Conservation (phyloP, 2,329 filamentous ascomycete species). For the Fusarium poae region DNA sequence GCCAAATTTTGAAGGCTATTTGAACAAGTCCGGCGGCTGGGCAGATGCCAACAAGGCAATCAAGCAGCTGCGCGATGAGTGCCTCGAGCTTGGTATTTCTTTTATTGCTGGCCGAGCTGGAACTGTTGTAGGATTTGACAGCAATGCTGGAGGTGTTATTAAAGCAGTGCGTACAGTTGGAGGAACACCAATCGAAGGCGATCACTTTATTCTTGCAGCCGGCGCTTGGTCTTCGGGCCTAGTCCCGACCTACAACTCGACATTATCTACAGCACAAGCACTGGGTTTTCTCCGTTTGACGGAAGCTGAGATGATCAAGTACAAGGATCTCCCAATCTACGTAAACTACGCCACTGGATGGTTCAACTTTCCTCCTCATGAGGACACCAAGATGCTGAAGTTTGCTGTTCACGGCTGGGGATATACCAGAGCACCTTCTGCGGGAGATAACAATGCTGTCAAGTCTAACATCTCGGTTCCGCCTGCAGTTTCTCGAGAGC, state of each 20-base stretch:
- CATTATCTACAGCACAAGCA: constrained; percentile 32
- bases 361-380: constrained; percentile 44
- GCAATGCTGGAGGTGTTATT: neutral
- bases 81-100: constrained; percentile 30
- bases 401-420: constrained; percentile 41
- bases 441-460: constrained; percentile 5
- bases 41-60: constrained; percentile 39
- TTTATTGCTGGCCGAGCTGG: constrained; percentile 33
- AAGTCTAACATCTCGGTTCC: constrained; percentile 21
- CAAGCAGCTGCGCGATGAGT: constrained; percentile 32
- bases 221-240: constrained; percentile 31
- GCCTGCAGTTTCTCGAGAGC: constrained; percentile 9
- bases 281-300: constrained; percentile 35
- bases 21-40: constrained; percentile 34
- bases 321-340: constrained; percentile 37
- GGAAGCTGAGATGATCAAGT: constrained; percentile 30
- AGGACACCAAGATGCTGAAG: constrained; percentile 37
- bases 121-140: constrained; percentile 25
- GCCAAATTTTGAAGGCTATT: constrained; percentile 32
- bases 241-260: constrained; percentile 29
- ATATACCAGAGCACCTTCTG: constrained; percentile 23
- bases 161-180: constrained; percentile 1
- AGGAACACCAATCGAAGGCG: constrained; percentile 6
- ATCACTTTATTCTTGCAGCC: constrained; percentile 34
- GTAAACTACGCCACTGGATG: constrained; percentile 40